phyloP scores from a whole-genome alignment of 1,284 basidiomycete genomes.

The Papiliotrema flavescens region DNA sequence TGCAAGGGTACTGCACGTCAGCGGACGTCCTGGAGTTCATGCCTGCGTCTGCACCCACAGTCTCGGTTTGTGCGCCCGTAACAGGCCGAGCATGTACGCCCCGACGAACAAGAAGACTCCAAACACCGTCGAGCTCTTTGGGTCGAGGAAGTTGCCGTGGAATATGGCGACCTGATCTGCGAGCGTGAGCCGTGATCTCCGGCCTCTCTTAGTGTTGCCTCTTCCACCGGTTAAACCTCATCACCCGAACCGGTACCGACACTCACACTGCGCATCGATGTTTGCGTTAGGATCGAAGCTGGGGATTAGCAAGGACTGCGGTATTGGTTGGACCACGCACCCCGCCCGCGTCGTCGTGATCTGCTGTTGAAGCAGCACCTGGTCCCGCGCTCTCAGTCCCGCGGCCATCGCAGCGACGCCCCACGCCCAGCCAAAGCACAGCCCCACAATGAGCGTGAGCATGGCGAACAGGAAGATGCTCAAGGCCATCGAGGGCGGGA shows the following conservation, averaged over 20 bases:
- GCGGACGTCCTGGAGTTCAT: not conserved
- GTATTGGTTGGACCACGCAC: slow-evolving; percentile 32
- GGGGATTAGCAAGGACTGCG: not conserved
- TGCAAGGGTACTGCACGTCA: slow-evolving; percentile 17
- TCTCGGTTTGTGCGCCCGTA: slow-evolving; percentile 62
- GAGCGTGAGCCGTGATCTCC: not conserved
- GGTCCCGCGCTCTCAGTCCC: slow-evolving; percentile 57
- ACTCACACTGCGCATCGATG: slow-evolving; percentile 52
- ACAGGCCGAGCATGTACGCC: slow-evolving; percentile 58
- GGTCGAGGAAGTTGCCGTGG: slow-evolving; percentile 65
- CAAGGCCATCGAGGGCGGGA: slow-evolving; percentile 43
- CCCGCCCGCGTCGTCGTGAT: slow-evolving; percentile 54
- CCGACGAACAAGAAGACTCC: slow-evolving; percentile 69
- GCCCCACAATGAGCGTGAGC: slow-evolving; percentile 57
- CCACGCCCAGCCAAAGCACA: slow-evolving; percentile 71
- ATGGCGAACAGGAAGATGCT: slow-evolving; percentile 48
- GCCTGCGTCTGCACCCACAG: slow-evolving; percentile 41
- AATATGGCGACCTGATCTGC: slow-evolving; percentile 56
- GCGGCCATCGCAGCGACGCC: slow-evolving; percentile 68
- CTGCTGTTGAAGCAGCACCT: slow-evolving; percentile 54
- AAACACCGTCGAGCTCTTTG: slow-evolving; percentile 56
- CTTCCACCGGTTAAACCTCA: too few species aligned
- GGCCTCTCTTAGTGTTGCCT: too few species aligned
- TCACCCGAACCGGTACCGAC: not conserved
- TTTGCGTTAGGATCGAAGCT: slow-evolving; percentile 55